These are phyloP conservation scores for Pichia pseudocactophila DNA, from an alignment of 805 yeast species.

Conservation along the genomic window DNA sequence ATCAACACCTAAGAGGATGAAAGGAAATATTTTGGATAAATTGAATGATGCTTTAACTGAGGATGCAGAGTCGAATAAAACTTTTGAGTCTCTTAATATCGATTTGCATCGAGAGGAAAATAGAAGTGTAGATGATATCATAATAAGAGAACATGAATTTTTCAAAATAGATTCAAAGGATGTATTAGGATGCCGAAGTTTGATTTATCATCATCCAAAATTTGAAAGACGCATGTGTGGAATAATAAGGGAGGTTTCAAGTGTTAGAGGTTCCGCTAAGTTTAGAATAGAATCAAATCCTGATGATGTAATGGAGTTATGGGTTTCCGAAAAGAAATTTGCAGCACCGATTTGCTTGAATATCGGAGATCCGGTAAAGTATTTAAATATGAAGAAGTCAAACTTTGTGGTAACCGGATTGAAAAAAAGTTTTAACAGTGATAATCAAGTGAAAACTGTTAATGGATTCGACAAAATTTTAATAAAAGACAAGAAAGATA, in stretches of 20 bases:
- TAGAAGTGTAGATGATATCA: neutral
- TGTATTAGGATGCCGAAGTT: neutral
- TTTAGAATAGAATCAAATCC: constrained; percentile 3
- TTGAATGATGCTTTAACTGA: neutral
- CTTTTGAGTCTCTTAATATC: neutral
- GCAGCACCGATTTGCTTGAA: constrained; percentile 15
- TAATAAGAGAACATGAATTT: no score
- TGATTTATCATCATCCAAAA: neutral
- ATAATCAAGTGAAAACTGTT: constrained; percentile 4
- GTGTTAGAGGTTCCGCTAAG: neutral
- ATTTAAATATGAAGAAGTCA: constrained; percentile 2
- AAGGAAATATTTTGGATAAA: neutral
- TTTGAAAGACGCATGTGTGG: constrained; percentile 1
- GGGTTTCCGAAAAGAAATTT: constrained; percentile 7
- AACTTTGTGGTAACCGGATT: constrained; percentile 14
- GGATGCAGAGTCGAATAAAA: neutral
- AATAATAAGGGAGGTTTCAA: neutral
- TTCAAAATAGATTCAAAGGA: neutral
- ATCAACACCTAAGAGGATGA: neutral
- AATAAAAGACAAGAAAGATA: constrained; percentile 1
- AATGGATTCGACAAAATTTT: constrained; percentile 11
- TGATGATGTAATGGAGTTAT: neutral
- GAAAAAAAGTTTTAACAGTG: neutral
- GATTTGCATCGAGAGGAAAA: neutral
- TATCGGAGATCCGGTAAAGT: constrained; percentile 14